phyloP scores from a whole-genome alignment of 257 asterid species.

The Capsicum baccatum region DNA sequence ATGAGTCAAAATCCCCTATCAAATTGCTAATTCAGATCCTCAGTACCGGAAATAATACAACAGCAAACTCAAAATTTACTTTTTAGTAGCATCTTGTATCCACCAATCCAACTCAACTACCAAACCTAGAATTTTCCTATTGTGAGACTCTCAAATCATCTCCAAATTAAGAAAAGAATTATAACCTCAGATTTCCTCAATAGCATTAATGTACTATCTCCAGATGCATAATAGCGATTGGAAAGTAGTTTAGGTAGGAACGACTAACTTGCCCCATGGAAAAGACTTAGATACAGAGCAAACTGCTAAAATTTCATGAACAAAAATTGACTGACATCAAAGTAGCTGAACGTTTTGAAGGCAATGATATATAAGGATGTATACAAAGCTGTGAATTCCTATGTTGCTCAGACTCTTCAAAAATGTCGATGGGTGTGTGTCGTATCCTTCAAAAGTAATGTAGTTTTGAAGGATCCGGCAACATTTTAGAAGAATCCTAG shows the following conservation, averaged over 20 bases:
- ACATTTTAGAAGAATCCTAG: too few species aligned
- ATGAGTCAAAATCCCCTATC: background rate
- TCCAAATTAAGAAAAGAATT: background rate
- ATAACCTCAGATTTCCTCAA: background rate
- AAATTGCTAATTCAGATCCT: background rate
- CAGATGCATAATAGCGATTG: background rate
- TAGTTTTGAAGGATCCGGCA: too few species aligned
- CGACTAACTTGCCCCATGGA: background rate
- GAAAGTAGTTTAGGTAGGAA: background rate
- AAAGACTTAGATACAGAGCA: background rate
- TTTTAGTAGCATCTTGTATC: constrained; percentile 9
- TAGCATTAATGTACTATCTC: background rate
- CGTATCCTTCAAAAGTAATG: too few species aligned
- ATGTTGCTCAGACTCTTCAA: too few species aligned
- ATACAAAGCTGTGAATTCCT: background rate
- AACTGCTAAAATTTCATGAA: background rate
- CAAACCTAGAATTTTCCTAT: background rate
- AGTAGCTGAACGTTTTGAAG: background rate
- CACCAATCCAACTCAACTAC: constrained; percentile 1
- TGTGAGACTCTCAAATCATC: background rate
- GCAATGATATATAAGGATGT: background rate
- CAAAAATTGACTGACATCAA: background rate
- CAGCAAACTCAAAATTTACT: background rate
- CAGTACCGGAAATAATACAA: background rate
- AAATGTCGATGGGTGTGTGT: too few species aligned